phyloP scores from a whole-genome alignment of 768 basidiomycete species.

The Coprinellus micaceus region DNA sequence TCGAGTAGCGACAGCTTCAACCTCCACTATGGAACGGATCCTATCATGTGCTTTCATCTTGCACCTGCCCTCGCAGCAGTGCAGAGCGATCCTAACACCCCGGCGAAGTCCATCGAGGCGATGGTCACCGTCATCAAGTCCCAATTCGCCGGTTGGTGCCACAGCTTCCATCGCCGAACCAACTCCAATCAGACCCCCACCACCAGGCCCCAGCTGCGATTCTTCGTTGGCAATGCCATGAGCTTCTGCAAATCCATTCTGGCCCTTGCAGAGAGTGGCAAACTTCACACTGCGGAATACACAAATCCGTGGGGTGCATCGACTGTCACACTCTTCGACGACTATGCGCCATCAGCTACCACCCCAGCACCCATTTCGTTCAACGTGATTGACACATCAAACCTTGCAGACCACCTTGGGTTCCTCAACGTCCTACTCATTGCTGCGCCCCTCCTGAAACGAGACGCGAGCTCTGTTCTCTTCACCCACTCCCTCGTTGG shows the following conservation, averaged over 20 bases:
- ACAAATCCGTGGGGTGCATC: conserved; percentile 32
- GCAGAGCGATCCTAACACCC: conserved; percentile 4
- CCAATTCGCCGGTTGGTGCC: conserved; percentile 35
- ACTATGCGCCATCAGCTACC: conserved; percentile 22
- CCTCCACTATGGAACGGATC: conserved; percentile 44
- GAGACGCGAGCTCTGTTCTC: conserved; percentile 28
- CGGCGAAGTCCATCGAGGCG: conserved; percentile 15
- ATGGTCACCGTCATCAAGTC: conserved; percentile 26
- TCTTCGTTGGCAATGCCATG: conserved; percentile 39
- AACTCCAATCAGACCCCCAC: conserved; percentile 2
- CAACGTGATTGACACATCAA: conserved; percentile 48
- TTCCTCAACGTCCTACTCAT: conserved; percentile 41
- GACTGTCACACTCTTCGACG: conserved; percentile 27
- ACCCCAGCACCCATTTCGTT: conserved; percentile 33
- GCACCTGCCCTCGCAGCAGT: conserved; percentile 26
- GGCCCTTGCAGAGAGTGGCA: conserved; percentile 13
- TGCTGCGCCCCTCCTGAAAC: conserved; percentile 34
- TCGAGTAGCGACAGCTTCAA: conserved; percentile 33
- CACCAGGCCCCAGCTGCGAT: conserved; percentile 28
- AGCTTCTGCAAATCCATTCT: conserved; percentile 36
- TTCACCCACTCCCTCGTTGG: conserved; percentile 41
- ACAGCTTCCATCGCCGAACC: conserved; percentile 22
- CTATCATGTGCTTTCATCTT: conserved; percentile 39
- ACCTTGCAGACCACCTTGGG: conserved; percentile 46
- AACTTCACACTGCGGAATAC: conserved; percentile 27